phyloP scores from a whole-genome alignment of 2,329 filamentous ascomycete species.

The Fusarium sp. region DNA sequence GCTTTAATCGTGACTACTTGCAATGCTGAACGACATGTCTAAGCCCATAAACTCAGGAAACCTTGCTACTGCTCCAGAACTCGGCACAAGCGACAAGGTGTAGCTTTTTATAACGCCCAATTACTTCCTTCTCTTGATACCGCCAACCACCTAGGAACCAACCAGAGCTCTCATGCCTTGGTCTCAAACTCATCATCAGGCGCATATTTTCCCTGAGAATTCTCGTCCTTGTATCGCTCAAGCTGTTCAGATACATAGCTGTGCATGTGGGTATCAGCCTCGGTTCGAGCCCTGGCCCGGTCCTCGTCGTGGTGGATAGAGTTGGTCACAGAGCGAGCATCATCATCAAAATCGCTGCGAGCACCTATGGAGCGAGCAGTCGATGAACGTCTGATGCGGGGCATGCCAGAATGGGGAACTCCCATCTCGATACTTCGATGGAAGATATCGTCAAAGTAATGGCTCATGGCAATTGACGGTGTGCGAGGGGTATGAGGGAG shows the following conservation, averaged over 20 bases:
- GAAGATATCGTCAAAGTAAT: constrained; percentile 96
- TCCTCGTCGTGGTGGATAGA: constrained; percentile 53
- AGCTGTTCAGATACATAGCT: constrained; percentile 86
- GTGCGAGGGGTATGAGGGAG: constrained; percentile 93
- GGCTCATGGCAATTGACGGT: constrained; percentile 81
- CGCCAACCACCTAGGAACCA: constrained; percentile 3
- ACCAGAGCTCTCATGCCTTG: constrained; percentile 40
- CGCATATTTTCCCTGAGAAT: constrained; percentile 37
- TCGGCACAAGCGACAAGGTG: constrained; percentile 11
- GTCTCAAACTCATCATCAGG: constrained; percentile 60
- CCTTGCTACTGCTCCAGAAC: constrained; percentile 6
- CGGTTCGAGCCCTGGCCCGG: constrained; percentile 56
- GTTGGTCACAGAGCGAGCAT: constrained; percentile 47
- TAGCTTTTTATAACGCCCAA: constrained; percentile 35
- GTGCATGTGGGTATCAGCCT: constrained; percentile 76
- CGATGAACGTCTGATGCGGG: constrained; percentile 77
- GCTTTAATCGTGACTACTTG: constrained; percentile 14
- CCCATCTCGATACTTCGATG: constrained; percentile 52
- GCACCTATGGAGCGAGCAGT: constrained; percentile 84
- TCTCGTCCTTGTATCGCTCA: constrained; percentile 66
- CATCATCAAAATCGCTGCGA: constrained; percentile 77
- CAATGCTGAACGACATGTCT: constrained; percentile 23
- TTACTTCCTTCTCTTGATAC: constrained; percentile 17
- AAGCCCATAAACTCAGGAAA: constrained; percentile 20
- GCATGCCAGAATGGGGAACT: constrained; percentile 53